Evolutionary conservation across 768 basidiomycete genomes (phyloP), one percentile per base, ranked within the genome.

Genomic region (Fomitopsis pulvina): DNA sequence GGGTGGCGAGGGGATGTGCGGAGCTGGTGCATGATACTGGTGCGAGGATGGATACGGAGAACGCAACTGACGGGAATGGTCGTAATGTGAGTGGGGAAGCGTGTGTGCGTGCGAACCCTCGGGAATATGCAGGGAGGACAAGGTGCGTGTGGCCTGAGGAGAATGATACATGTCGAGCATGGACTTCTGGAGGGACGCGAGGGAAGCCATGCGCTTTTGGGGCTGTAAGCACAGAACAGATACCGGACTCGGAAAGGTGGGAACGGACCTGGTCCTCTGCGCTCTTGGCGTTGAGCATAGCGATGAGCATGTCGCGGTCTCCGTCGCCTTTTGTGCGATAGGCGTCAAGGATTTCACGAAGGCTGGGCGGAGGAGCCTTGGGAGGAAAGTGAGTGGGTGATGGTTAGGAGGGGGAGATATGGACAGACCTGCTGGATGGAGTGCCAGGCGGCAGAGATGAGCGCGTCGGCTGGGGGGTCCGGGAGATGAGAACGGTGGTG

Each of bases 281-380:
- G 41, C 83, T 79, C 72, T 96, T 96, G 61, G 92, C 92, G 52
- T 87, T 91, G 44, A 96, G 74, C 78, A 96, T 87, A 57, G 90
- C 80, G 29, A 95, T 75, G 20, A 96, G 74, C 81, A 94, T 86
- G 46, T 94, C 91, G 21, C 92, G 77, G 73, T 96, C 93, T 38
- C 91, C 92, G 53, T 93, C 89, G 52, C 93, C 93, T 60, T 84
- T 88, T 32, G 81, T 68, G 50, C 79, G 76, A 71, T 94, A 96
- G 7, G 92, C 92, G 32, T 78, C 76, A 22, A 96, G 80, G 38
- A 96, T 92, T 58, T 93, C 91, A 42, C 87, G 79, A 39, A 96
- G 74, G 53, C 72, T 82, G 0, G 93, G 91, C 1, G 92, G 88
- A 24, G 91, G 80, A 4, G 81, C 60, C 86, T 90, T 60, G 30